A percentile compares a stretch with the other conserved stretches of the same genome.
Conservation (phyloP, 2,329 filamentous ascomycete genomes). For the Nothophaeocryptopus gaeumannii region DNA sequence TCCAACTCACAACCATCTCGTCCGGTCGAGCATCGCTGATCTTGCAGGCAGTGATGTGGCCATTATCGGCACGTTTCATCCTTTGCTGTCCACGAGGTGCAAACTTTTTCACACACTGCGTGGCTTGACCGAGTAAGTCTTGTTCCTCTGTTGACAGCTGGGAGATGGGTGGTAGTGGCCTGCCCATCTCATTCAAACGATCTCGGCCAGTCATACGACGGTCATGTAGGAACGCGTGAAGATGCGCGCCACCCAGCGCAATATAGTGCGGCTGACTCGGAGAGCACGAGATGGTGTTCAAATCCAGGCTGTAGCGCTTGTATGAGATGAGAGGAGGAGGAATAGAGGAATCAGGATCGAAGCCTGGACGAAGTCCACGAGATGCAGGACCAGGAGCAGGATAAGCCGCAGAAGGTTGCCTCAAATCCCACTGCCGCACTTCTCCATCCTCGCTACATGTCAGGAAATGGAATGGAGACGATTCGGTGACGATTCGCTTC, state of each 20-base stretch:
- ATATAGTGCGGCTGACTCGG: conserved; percentile 67
- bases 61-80: conserved; percentile 54
- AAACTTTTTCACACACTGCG: conserved; percentile 64
- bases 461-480: conserved; percentile 64
- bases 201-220: conserved; percentile 65
- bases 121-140: conserved; percentile 57
- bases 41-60: conserved; percentile 68
- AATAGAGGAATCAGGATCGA: conserved; percentile 50
- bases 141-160: conserved; percentile 49
- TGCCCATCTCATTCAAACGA: conserved; percentile 53
- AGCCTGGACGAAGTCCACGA: conserved; percentile 42
- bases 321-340: conserved; percentile 66
- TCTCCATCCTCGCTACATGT: conserved; percentile 70
- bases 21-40: conserved; percentile 68
- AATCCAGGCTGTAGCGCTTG: conserved; percentile 59
- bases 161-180: conserved; percentile 40
- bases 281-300: conserved; percentile 68
- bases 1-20: conserved; percentile 67
- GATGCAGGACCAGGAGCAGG: conserved; percentile 53
- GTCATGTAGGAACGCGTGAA: conserved; percentile 68
- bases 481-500: conserved; percentile 67
- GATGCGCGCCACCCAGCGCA: conserved; percentile 64
- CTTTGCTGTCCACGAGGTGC: conserved; percentile 58
- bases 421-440: conserved; percentile 66
- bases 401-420: conserved; percentile 64